Evolutionary conservation across 345 rosid genomes (phyloP).

Genomic region (Erucastrum elatum): DNA sequence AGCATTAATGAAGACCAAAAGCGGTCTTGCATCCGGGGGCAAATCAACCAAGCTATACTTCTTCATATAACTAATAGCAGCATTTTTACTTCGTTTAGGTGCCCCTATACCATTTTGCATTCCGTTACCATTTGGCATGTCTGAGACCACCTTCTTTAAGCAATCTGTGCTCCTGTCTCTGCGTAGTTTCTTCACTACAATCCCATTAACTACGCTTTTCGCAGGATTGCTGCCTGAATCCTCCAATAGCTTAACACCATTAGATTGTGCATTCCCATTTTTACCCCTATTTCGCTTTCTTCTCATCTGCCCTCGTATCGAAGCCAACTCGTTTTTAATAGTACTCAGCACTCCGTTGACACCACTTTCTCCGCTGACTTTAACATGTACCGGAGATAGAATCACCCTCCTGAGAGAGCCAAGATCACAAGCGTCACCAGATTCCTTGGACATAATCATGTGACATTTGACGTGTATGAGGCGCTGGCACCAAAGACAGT

Average conservation of each 20-base stretch:
- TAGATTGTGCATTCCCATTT: constrained; percentile 40
- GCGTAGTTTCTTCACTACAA: constrained; percentile 52
- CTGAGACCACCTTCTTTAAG: constrained; percentile 39
- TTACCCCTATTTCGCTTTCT: constrained; percentile 46
- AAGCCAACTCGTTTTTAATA: constrained; percentile 45
- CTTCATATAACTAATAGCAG: constrained; percentile 34
- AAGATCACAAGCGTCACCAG: constrained; percentile 65
- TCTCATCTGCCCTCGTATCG: constrained; percentile 48
- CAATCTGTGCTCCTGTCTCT: constrained; percentile 49
- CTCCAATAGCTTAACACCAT: constrained; percentile 45
- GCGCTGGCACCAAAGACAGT: constrained; percentile 73
- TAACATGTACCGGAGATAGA: constrained; percentile 64
- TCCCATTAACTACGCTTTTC: constrained; percentile 38
- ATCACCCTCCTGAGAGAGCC: constrained; percentile 62
- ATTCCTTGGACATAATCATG: constrained; percentile 56
- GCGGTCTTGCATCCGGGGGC: constrained; percentile 67
- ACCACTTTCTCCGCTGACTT: constrained; percentile 41
- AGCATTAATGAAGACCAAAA: constrained; percentile 75
- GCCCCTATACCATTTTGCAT: constrained; percentile 37
- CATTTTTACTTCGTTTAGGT: constrained; percentile 42
- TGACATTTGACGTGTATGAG: constrained; percentile 70
- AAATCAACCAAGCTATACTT: constrained; percentile 52
- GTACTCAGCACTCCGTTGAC: constrained; percentile 45
- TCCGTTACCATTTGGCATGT: constrained; percentile 28
- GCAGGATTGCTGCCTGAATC: constrained; percentile 41